These are phyloP conservation scores for Lathyrus oleraceus DNA, from an alignment of 306 rosid species.

Conservation along the genomic window DNA sequence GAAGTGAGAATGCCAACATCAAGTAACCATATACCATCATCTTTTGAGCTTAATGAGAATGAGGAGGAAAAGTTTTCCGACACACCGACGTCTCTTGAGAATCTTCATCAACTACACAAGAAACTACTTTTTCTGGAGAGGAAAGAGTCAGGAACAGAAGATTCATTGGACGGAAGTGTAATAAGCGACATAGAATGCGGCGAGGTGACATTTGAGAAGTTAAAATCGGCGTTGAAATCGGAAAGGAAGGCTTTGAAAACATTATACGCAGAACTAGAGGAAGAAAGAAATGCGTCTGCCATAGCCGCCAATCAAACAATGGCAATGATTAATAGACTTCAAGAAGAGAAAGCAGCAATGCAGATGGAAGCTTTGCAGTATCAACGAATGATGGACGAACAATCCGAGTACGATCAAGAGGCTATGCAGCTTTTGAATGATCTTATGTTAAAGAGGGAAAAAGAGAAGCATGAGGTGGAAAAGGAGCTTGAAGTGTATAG, in stretches of 20 bases:
- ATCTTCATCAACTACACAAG: slow-evolving; percentile 63
- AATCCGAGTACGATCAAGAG: slow-evolving; percentile 94
- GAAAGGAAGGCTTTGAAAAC: slow-evolving; percentile 75
- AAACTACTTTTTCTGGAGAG: slow-evolving; percentile 67
- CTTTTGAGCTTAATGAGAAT: slow-evolving; percentile 50
- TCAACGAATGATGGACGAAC: slow-evolving; percentile 99
- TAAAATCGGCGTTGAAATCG: slow-evolving; percentile 62
- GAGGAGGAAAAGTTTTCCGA: slow-evolving; percentile 81
- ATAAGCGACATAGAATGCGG: slow-evolving; percentile 65
- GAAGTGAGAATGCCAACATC: slow-evolving; percentile 47
- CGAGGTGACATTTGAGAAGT: slow-evolving; percentile 61
- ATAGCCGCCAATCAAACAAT: slow-evolving; percentile 91
- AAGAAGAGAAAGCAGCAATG: slow-evolving; percentile 97
- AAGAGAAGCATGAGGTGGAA: slow-evolving; percentile 83
- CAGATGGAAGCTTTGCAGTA: slow-evolving; percentile 99
- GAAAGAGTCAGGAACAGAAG: slow-evolving; percentile 75
- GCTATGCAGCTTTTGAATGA: slow-evolving; percentile 93
- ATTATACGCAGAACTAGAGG: slow-evolving; percentile 83
- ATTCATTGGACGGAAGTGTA: slow-evolving; percentile 80
- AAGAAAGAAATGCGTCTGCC: slow-evolving; percentile 97
- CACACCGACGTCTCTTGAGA: slow-evolving; percentile 73
- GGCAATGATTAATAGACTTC: slow-evolving; percentile 98
- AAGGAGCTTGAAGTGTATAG: slow-evolving; percentile 74
- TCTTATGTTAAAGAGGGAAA: slow-evolving; percentile 84
- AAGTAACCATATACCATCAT: slow-evolving; percentile 39